phyloP scores from a whole-genome alignment of 495 filamentous ascomycete species.

The Ascodesmis nigricans region DNA sequence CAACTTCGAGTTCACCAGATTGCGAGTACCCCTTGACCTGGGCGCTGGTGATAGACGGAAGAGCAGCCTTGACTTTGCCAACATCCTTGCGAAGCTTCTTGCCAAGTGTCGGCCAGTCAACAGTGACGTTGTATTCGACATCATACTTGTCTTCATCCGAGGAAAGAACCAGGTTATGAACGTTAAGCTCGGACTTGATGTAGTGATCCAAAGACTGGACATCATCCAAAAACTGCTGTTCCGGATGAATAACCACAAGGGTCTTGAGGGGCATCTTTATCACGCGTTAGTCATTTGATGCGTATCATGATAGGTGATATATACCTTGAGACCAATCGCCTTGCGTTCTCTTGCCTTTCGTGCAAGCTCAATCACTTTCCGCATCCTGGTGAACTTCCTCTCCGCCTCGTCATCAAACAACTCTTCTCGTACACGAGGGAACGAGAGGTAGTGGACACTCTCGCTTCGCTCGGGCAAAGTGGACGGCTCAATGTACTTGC shows the following conservation, averaged over 20 bases:
- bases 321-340: slow-evolving; percentile 41
- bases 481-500: slow-evolving; percentile 49
- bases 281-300: slow-evolving; percentile 3
- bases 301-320: background rate
- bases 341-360: slow-evolving; percentile 69
- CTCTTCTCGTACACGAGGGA: slow-evolving; percentile 69
- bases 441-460: slow-evolving; percentile 79
- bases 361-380: slow-evolving; percentile 77
- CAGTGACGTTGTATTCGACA: slow-evolving; percentile 68
- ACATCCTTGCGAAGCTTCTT: slow-evolving; percentile 94
- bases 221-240: slow-evolving; percentile 65
- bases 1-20: slow-evolving; percentile 49
- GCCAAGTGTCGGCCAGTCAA: slow-evolving; percentile 82
- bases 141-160: slow-evolving; percentile 76
- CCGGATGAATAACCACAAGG: slow-evolving; percentile 71
- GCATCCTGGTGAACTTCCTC: slow-evolving; percentile 73
- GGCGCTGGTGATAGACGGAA: slow-evolving; percentile 55
- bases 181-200: slow-evolving; percentile 77
- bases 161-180: slow-evolving; percentile 63
- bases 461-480: slow-evolving; percentile 45
- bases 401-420: slow-evolving; percentile 76
- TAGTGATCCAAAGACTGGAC: slow-evolving; percentile 63
- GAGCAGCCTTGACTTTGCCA: slow-evolving; percentile 68
- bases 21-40: slow-evolving; percentile 54
- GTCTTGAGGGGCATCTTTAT: slow-evolving; percentile 70